Evolutionary conservation across 176 grass and related monocot species (phyloP), one percentile per base, ranked within the genome.

Genomic region (Cocos nucifera): DNA sequence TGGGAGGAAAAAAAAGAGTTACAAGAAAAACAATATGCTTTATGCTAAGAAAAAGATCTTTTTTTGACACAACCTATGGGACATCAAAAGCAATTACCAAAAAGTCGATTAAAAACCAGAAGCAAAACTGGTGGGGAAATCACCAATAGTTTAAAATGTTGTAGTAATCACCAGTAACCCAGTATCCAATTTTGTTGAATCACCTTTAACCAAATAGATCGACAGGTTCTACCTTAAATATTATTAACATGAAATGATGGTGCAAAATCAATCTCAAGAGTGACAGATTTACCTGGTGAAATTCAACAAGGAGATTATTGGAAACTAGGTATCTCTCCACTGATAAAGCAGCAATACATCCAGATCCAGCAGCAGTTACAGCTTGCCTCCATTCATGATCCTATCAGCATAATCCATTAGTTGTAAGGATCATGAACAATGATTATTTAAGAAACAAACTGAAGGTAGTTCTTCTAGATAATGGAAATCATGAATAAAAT

Each of bases 331-430:
- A 98, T 98, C 94, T 93, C 84, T 98, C 94, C 53, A 98, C 94
- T 19, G 82, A 98, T 74, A 98, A 89, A 71, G 94, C 94, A 67
- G 94, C 94, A 60, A 86, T 26, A 29, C 94, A 98, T 72, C 94
- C 94, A 71, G 94, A 93, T 70, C 94, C 94, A 78, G 84, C 94
- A 73, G 94, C 94, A 78, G 88, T 98, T 73, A 98, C 5, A 0
- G 94, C 94, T 80, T 98, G 94, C 54, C 94, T 98, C 94, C 94
- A 98, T 75, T 93, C 88, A 81, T 89, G 82, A 74, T 98, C 94
- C 94, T 98, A 70, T 64, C 35, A 17, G 60, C 39, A 71, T 60
- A 62, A 15, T 58, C 28, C 59, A 35, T 21, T 58, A 53, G 71
- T 3, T 53, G 61, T 60, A 23, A 83, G 48, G 61, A 66, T 22